Evolutionary conservation across 331 rosid genomes (phyloP).

Genomic region (Prunus yedoensis): DNA sequence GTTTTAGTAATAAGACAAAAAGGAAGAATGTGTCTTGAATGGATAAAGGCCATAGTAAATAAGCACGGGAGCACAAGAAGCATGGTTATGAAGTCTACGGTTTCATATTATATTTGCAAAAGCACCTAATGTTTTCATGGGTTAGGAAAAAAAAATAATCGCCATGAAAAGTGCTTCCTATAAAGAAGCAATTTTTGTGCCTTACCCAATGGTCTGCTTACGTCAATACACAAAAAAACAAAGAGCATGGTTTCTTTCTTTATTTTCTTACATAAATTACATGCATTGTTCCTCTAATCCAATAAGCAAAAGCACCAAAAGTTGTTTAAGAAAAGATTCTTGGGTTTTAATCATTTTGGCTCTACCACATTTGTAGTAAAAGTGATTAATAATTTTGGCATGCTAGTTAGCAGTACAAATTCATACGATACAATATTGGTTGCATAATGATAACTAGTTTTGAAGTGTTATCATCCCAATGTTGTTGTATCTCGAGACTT

Average conservation of each 20-base stretch:
- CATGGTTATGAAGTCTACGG: conserved; percentile 32
- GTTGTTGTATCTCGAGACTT: too few species aligned
- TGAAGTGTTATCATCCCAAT: background rate
- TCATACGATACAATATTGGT: background rate
- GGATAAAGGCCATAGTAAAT: conserved; percentile 29
- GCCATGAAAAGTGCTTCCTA: conserved; percentile 32
- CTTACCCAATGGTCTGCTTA: conserved; percentile 27
- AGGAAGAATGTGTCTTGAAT: conserved; percentile 32
- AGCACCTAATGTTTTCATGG: conserved; percentile 24
- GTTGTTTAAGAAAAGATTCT: too few species aligned
- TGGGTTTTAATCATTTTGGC: too few species aligned
- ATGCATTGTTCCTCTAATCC: background rate
- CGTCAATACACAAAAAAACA: conserved; percentile 20
- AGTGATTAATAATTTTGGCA: background rate
- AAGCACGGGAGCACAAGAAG: conserved; percentile 56
- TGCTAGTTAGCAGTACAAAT: conserved; percentile 5
- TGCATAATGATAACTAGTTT: background rate
- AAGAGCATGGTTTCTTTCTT: conserved; percentile 37
- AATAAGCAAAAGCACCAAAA: background rate
- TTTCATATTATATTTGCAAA: background rate
- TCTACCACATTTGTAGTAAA: background rate
- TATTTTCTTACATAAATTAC: background rate
- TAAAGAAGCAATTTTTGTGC: conserved; percentile 20
- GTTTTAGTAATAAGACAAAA: conserved; percentile 34
- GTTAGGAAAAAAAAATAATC: background rate